Percentiles rank a stretch among this genome's conserved stretches.
These are phyloP conservation scores for Camellia oleifera DNA, from an alignment of 179 eudicot genomes.

Conservation along the genomic window DNA sequence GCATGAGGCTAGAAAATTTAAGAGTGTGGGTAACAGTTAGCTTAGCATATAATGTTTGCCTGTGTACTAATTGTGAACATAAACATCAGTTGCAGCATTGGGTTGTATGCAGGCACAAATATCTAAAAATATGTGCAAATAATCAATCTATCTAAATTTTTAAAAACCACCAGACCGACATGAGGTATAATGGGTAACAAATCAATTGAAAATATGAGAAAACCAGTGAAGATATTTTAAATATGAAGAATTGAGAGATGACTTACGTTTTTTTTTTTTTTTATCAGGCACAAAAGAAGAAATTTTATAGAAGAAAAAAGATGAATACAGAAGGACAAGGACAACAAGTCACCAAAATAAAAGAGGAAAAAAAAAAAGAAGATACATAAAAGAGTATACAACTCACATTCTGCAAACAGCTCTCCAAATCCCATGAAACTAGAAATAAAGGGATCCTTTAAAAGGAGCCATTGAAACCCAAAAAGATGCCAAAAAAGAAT, in stretches of 20 bases:
- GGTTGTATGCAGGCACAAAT: slow-evolving; percentile 4
- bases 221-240: background rate
- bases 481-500: no score
- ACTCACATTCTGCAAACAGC: no score
- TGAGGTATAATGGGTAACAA: background rate
- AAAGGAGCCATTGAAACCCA: no score
- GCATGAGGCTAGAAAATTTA: background rate
- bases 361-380: no score
- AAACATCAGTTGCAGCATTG: slow-evolving; percentile 3
- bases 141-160: background rate
- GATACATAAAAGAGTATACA: no score
- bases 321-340: no score
- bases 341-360: no score
- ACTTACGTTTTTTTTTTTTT: background rate
- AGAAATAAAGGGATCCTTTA: no score
- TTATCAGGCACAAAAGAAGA: no score
- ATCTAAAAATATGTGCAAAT: background rate
- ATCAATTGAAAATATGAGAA: background rate
- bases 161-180: background rate
- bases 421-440: no score
- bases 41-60: background rate
- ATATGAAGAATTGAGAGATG: background rate
- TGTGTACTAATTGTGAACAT: background rate
- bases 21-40: background rate
- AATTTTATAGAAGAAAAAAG: no score